Percentiles rank a stretch among this genome's conserved stretches.
These are phyloP conservation scores for Pleurotus pulmonarius DNA, from an alignment of 768 basidiomycete species.

Conservation along the genomic window DNA sequence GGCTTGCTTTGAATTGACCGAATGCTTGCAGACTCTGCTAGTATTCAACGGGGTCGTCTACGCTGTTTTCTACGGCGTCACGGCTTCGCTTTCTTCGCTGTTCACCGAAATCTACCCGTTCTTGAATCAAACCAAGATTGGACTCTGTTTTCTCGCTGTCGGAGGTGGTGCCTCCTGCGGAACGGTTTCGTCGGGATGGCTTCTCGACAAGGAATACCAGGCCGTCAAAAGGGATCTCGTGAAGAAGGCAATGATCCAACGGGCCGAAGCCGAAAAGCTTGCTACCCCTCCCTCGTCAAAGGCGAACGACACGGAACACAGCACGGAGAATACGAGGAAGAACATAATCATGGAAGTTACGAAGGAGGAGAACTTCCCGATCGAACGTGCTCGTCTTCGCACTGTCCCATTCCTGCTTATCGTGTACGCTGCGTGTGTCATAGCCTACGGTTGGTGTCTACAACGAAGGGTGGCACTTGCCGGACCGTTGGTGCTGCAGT, in stretches of 20 bases:
- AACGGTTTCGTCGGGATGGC: conserved; percentile 50
- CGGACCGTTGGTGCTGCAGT: conserved; percentile 48
- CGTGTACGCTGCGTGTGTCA: conserved; percentile 34
- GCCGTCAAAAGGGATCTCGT: conserved; percentile 29
- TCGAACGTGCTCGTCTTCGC: conserved; percentile 58
- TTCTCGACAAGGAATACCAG: conserved; percentile 65
- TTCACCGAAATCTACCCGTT: conserved; percentile 55
- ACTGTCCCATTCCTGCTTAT: conserved; percentile 36
- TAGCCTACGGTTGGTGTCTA: conserved; percentile 62
- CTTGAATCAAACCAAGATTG: conserved; percentile 62
- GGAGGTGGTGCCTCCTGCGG: conserved; percentile 75
- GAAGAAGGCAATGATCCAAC: conserved; percentile 19
- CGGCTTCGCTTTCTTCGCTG: conserved; percentile 56
- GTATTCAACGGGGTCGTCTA: conserved; percentile 45
- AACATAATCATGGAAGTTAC: conserved; percentile 10
- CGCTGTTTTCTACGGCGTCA: conserved; percentile 57
- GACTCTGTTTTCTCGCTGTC: conserved; percentile 73
- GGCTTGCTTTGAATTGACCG: no score
- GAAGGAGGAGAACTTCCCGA: conserved; percentile 43
- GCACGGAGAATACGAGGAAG: not conserved
- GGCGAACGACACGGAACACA: not conserved
- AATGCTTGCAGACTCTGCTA: not conserved
- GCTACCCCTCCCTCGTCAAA: not conserved
- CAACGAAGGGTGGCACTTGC: conserved; percentile 44
- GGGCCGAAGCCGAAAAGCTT: not conserved